phyloP scores from a whole-genome alignment of 2,329 filamentous ascomycete species.

The Podosphaera xanthii region DNA sequence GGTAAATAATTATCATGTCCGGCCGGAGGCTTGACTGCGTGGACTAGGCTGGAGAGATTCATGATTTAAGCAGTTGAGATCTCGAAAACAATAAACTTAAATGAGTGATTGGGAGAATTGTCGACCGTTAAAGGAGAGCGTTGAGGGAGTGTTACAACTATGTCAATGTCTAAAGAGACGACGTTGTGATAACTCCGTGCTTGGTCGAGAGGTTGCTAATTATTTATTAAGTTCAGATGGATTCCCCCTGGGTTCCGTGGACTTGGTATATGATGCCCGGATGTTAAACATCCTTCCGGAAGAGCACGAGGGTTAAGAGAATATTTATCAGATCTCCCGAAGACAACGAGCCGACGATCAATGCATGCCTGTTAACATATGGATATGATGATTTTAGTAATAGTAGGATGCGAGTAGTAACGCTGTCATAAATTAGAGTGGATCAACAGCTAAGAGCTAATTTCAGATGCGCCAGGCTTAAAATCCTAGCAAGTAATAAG shows the following conservation, averaged over 20 bases:
- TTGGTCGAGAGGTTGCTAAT: slow-evolving; percentile 7
- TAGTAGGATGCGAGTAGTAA: slow-evolving; percentile 22
- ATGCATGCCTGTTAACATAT: slow-evolving; percentile 12
- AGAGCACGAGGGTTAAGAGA: slow-evolving; percentile 20
- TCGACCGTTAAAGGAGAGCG: neutral
- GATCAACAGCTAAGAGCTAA: slow-evolving; percentile 18
- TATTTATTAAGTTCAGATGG: slow-evolving; percentile 7
- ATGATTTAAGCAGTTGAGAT: slow-evolving; percentile 9
- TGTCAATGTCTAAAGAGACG: slow-evolving; percentile 1
- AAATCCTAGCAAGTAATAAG: slow-evolving; percentile 6
- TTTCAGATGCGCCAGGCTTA: slow-evolving; percentile 14
- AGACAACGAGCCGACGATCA: slow-evolving; percentile 26
- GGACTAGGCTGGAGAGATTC: slow-evolving; percentile 18
- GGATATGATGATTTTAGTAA: slow-evolving; percentile 26
- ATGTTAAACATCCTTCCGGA: slow-evolving; percentile 13
- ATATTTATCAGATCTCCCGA: slow-evolving; percentile 28
- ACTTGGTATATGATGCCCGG: slow-evolving; percentile 7
- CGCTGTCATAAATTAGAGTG: slow-evolving; percentile 32
- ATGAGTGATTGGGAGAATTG: neutral
- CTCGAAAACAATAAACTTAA: neutral
- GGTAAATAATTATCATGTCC: slow-evolving; percentile 15
- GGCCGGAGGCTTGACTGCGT: slow-evolving; percentile 14
- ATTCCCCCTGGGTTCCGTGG: slow-evolving; percentile 18
- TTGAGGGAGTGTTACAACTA: neutral
- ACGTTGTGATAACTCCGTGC: neutral